phyloP scores from a whole-genome alignment of 1,284 basidiomycete species.

The Irpex lacteus region DNA sequence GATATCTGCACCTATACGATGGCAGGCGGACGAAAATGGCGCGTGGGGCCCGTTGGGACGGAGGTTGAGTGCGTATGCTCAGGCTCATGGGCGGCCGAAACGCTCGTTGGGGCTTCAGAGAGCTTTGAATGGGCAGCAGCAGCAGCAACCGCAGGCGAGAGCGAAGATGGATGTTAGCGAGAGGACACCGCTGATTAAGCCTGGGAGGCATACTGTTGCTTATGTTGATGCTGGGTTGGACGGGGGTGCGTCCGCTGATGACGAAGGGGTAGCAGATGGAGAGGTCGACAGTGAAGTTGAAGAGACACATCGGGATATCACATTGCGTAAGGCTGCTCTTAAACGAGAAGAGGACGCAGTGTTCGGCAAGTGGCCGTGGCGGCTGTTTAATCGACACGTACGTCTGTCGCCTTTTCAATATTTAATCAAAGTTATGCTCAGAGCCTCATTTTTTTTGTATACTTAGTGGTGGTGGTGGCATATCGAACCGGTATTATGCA shows the following conservation, averaged over 20 bases:
- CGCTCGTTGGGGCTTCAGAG: constrained; percentile 12
- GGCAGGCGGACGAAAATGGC: constrained; percentile 47
- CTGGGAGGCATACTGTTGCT: constrained; percentile 11
- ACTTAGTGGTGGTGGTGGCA: constrained; percentile 80
- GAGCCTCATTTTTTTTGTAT: neutral
- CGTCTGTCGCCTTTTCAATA: constrained; percentile 26
- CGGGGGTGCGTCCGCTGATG: constrained; percentile 14
- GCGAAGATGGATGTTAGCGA: constrained; percentile 24
- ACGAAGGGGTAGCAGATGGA: constrained; percentile 10
- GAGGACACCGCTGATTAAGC: constrained; percentile 29
- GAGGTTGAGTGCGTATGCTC: constrained; percentile 43
- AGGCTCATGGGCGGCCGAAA: constrained; percentile 24
- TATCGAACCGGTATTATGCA: constrained; percentile 59
- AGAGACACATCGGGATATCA: constrained; percentile 32
- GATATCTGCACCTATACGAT: constrained; percentile 68
- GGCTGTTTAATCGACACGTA: constrained; percentile 66
- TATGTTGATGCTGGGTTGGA: constrained; percentile 18
- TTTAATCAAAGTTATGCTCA: constrained; percentile 2
- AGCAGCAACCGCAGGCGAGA: constrained; percentile 3
- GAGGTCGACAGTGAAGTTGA: constrained; percentile 26
- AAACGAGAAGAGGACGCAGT: constrained; percentile 37
- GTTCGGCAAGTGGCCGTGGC: constrained; percentile 67
- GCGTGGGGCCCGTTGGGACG: constrained; percentile 58
- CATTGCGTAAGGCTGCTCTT: constrained; percentile 30
- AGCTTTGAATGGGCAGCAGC: neutral